A percentile compares a stretch with the other conserved stretches of the same genome.
phyloP scores from a whole-genome alignment of 2,329 filamentous ascomycete species.

The Fusarium duplospermum region DNA sequence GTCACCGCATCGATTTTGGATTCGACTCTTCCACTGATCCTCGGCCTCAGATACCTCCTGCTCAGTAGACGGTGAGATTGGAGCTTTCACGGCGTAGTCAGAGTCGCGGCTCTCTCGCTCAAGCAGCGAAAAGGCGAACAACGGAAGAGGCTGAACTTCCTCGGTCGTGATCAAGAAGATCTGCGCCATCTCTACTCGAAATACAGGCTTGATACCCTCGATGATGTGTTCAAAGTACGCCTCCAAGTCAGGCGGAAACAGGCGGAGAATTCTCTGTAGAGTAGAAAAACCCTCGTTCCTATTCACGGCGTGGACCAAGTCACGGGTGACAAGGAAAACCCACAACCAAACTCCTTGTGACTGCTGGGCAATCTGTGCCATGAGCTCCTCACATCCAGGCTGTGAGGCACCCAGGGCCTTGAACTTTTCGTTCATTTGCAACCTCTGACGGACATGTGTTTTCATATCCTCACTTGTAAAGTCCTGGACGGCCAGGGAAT shows the following conservation, averaged over 20 bases:
- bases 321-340: not conserved
- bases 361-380: not conserved
- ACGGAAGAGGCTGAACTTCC: conserved; percentile 9
- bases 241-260: not conserved
- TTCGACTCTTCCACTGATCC: not conserved
- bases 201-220: not conserved
- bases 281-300: not conserved
- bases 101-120: not conserved
- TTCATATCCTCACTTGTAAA: not conserved
- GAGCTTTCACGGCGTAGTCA: not conserved
- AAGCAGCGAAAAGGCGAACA: conserved; percentile 1
- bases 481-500: not conserved
- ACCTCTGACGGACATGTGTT: not conserved
- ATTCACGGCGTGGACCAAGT: not conserved
- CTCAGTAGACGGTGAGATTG: not conserved
- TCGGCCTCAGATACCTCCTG: not conserved
- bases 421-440: not conserved
- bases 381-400: not conserved
- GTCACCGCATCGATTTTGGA: conserved; percentile 9
- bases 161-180: conserved; percentile 5
- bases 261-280: not conserved
- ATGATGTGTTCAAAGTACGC: conserved; percentile 1
- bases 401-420: not conserved
- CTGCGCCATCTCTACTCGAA: not conserved
- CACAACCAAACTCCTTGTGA: conserved; percentile 20